Base-by-base conservation (phyloP, 2,329 filamentous ascomycete genomes). In the Cladosporium sp. region DNA sequence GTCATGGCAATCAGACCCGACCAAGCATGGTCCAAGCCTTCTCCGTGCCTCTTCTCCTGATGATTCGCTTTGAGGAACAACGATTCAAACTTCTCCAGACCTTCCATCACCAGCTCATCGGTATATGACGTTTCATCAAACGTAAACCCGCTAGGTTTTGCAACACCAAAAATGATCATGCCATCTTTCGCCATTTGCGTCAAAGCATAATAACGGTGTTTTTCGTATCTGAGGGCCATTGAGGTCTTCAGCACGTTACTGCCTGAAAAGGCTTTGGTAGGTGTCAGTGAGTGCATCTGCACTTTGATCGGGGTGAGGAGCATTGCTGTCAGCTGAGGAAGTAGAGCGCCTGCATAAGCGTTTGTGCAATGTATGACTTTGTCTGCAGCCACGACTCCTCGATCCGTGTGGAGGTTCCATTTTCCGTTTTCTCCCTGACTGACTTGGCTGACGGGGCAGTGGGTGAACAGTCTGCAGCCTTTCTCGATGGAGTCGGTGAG, bases 1-100 rank as follows among this genome's bases (percentile, higher is more conserved):
- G 80, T 83, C 79, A 82, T 79, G 13, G 74, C 82, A 39, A 83
- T 78, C 65, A 84, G 81, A 0, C 81, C 82, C 0, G 78, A 81
- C 81, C 81, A 84, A 1, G 76, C 75, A 67, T 83, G 79, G 58
- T 80, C 76, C 18, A 82, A 67, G 0, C 81, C 80, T 67, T 83
- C 80, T 0, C 81, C 82, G 57, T 78, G 79, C 66, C 39, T 43
- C 39, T 43, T 43, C 39, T 56, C 39, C 21, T 48, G 57, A 13
- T 60, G n/a, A 6, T 25, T 28, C 58, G 65, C 67, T 5, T 72
- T 71, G 0, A 75, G 76, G 59, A 82, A 80, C 4, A 79, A 70
- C 0, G 14, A 70, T 67, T 64, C 80, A 79, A 10, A 76, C 76
- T 3, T 62, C 60, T 30, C 79, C 58, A 1, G 79, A 77, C 60